Percentiles rank a stretch among this genome's conserved stretches.
phyloP scores from a whole-genome alignment of 768 basidiomycete species.

The Amanita fuliginea region DNA sequence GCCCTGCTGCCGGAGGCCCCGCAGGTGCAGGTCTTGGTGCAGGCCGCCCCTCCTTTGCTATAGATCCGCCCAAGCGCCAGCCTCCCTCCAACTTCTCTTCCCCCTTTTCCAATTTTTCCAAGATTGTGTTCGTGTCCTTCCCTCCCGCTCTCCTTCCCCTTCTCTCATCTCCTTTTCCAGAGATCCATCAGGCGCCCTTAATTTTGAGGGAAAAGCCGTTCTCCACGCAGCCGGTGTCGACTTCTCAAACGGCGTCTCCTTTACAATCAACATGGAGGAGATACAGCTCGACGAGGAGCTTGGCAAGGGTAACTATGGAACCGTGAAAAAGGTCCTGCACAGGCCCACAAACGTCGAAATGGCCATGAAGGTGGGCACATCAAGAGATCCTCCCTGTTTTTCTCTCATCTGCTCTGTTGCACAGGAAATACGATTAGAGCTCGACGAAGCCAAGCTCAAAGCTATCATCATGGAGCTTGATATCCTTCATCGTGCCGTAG shows the following conservation, averaged over 20 bases:
- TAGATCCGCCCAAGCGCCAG: conserved; percentile 24
- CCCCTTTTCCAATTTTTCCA: conserved; percentile 87
- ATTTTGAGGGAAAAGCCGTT: conserved; percentile 89
- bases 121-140: conserved; percentile 68
- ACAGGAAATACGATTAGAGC: conserved; percentile 94
- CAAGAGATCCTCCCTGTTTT: conserved; percentile 4
- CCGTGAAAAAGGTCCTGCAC: conserved; percentile 92
- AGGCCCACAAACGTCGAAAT: conserved; percentile 91
- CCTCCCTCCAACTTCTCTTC: conserved; percentile 41
- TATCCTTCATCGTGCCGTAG: conserved; percentile 87
- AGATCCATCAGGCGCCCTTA: conserved; percentile 92
- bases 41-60: conserved; percentile 46
- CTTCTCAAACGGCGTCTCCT: conserved; percentile 85
- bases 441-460: conserved; percentile 88
- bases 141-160: conserved; percentile 4
- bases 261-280: conserved; percentile 91
- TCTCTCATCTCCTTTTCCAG: conserved; percentile 26
- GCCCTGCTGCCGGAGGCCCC: conserved; percentile 36
- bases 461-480: conserved; percentile 99
- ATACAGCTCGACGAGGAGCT: conserved; percentile 87
- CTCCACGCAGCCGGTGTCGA: conserved; percentile 77
- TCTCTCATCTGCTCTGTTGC: conserved; percentile 6
- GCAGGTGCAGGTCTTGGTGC: conserved; percentile 61
- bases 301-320: conserved; percentile 94
- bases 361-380: conserved; percentile 87